Base-by-base conservation (phyloP, 2,329 filamentous ascomycete genomes). In the Diplodia seriata region DNA sequence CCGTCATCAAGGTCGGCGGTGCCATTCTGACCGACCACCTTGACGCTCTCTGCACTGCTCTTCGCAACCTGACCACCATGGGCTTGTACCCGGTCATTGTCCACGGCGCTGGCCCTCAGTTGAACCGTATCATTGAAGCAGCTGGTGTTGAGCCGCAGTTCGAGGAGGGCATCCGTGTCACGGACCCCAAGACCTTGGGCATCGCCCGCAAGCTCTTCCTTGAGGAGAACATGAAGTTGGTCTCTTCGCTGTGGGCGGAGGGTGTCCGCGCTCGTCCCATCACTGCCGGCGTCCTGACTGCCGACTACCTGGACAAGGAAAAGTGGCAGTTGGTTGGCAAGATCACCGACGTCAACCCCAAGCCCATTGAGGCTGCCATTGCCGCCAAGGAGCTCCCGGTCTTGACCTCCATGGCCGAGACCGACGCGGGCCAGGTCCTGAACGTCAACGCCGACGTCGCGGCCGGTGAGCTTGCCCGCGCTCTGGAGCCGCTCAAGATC, bases 401-500 rank as follows among this genome's bases (percentile, higher is more conserved):
- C 70, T 84, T 99, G 72, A 97, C 94, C 26, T 98, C 94, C 70
- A 97, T 98, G 90, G 95, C 94, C 11, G 94, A 98, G 84, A 94
- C 91, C 26, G 86, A 89, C 56, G 93, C 97, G 71, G 95, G 95
- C 9, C 93, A 94, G 79, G 89, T 98, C 63, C 86, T 99, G 71
- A 99, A 99, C 76, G 95, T 99, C 78, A 99, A 99, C 76, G 95
- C 95, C 43, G 95, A 99, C 80, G 94, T 97, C 70, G 94, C 94
- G 43, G 95, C 95, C 36, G 94, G 94, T 71, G 94, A 97, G 82
- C 85, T 99, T 70, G 94, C 95, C 29, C 90, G 92, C 69, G 89
- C 91, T 68, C 84, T 99, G 66, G 90, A 98, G 81, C 95, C 95
- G 31, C 84, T 98, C 75, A 99, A 99, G 88, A 94, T 98, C 70